Conservation (phyloP, 257 asterid genomes). For the Salvia splendens region DNA sequence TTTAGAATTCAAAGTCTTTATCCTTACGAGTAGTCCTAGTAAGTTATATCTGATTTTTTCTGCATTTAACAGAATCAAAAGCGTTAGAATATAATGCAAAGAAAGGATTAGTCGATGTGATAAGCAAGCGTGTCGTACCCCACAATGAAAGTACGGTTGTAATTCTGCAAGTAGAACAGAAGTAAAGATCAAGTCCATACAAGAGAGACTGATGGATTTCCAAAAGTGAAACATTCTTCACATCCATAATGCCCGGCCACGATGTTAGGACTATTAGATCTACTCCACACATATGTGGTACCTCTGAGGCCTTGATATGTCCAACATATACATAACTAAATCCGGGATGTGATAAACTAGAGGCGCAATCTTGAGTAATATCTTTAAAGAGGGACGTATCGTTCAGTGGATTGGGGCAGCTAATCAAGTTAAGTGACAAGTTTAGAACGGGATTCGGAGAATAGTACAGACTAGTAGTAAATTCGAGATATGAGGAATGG, state of each 20-base stretch:
- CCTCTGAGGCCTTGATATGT: background rate
- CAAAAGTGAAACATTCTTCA: background rate
- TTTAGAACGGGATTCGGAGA: background rate
- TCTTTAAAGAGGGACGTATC: background rate
- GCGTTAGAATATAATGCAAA: no score
- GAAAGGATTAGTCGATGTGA: no score
- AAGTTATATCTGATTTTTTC: no score
- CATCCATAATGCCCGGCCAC: background rate
- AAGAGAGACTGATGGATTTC: constrained; percentile 5
- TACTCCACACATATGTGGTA: background rate
- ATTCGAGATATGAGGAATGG: background rate
- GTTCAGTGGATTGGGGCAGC: constrained; percentile 10
- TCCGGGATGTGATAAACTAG: background rate
- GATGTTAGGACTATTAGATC: background rate
- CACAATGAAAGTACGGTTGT: no score
- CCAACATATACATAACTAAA: background rate
- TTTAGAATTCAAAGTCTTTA: no score
- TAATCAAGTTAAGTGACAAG: background rate
- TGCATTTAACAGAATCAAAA: no score
- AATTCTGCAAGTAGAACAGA: no score
- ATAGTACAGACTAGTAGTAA: background rate
- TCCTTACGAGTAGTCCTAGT: no score
- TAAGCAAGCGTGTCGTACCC: no score
- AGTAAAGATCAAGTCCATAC: background rate
- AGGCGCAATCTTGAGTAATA: background rate